Conservation (phyloP, 1,139 yeast genomes). For the Protomyces pachydermus region DNA sequence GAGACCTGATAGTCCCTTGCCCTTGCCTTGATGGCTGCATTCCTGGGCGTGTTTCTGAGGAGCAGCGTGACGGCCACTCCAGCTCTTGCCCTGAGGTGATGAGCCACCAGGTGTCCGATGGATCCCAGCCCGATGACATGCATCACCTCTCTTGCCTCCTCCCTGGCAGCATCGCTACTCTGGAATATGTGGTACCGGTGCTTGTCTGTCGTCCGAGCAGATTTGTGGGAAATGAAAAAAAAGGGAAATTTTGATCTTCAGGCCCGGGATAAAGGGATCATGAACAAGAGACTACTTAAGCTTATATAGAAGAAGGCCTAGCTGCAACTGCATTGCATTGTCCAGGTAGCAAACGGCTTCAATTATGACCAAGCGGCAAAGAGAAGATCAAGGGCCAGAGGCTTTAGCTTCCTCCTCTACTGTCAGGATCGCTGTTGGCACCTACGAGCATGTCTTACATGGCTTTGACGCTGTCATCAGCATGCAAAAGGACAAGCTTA, state of each 20-base stretch:
- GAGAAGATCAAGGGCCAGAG: not conserved
- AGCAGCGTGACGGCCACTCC: not conserved
- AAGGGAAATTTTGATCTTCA: too few species aligned
- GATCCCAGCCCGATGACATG: not conserved
- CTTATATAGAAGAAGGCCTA: too few species aligned
- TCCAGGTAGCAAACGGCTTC: too few species aligned
- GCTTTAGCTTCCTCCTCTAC: slow-evolving; percentile 3
- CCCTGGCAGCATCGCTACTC: too few species aligned
- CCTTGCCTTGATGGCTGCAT: not conserved
- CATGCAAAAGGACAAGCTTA: slow-evolving; percentile 31
- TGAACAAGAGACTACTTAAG: too few species aligned
- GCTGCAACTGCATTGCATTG: too few species aligned
- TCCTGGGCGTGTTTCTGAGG: not conserved
- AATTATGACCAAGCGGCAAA: slow-evolving; percentile 7
- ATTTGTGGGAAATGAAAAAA: too few species aligned
- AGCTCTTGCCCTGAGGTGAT: not conserved
- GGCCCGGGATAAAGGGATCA: too few species aligned
- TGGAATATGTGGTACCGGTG: too few species aligned
- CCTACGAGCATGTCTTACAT: slow-evolving; percentile 87
- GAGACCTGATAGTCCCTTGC: not conserved
- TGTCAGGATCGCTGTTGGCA: slow-evolving; percentile 83
- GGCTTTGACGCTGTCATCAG: slow-evolving; percentile 70
- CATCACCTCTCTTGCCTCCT: not conserved
- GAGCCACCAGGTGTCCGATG: not conserved
- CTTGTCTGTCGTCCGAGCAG: too few species aligned